phyloP scores from a whole-genome alignment of 2,329 filamentous ascomycete genomes.

The Teratosphaeria destructans region DNA sequence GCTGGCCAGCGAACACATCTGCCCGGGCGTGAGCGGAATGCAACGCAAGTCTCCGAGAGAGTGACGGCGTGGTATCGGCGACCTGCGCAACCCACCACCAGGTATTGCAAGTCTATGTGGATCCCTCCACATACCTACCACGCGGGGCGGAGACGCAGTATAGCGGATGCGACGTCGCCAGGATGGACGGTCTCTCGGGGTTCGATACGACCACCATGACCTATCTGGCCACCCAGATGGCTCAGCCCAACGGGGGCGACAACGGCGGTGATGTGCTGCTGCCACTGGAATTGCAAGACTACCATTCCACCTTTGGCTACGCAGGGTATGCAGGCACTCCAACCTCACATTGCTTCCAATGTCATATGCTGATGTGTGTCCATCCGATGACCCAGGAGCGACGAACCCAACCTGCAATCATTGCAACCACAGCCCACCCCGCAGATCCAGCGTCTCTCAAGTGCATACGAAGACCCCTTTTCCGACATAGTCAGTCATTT shows the following conservation, averaged over 20 bases:
- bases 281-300: slow-evolving; percentile 46
- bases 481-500: slow-evolving; percentile 41
- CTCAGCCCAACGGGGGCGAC: slow-evolving; percentile 42
- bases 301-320: slow-evolving; percentile 50
- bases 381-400: slow-evolving; percentile 14
- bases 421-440: slow-evolving; percentile 17
- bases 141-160: neutral
- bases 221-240: slow-evolving; percentile 49
- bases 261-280: slow-evolving; percentile 38
- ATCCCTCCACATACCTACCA: neutral
- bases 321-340: slow-evolving; percentile 40
- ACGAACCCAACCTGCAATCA: slow-evolving; percentile 19
- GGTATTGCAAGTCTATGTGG: neutral
- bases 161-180: slow-evolving; percentile 9
- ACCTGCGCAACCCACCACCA: neutral
- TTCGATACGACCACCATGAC: slow-evolving; percentile 39
- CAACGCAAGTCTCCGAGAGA: neutral
- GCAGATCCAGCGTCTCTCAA: slow-evolving; percentile 24
- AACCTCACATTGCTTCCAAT: neutral
- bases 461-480: slow-evolving; percentile 40
- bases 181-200: slow-evolving; percentile 17
- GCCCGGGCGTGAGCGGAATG: neutral
- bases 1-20: neutral
- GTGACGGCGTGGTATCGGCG: neutral
- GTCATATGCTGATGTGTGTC: slow-evolving; percentile 1